Evolutionary conservation across 108 stramenopile species (phyloP), one percentile per base, ranked within the genome.

Genomic region (Epithemia pelagica): DNA sequence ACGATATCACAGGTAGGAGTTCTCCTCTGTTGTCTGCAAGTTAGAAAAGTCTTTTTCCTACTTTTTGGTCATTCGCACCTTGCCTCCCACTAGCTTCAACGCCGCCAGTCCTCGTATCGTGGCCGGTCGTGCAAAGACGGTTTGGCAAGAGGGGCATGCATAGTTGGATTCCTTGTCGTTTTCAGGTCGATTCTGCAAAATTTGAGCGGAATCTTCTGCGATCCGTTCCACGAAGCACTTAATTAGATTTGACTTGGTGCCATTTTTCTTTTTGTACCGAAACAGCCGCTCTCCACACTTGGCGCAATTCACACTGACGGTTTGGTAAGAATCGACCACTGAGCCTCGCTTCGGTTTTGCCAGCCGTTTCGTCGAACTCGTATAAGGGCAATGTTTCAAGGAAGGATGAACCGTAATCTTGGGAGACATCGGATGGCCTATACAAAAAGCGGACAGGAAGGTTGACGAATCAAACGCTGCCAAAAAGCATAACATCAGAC

Each of bases 251-350:
- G 75, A 74, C 54, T 88, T 88, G 23, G 79, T 82, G 0, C 87
- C 87, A 67, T 88, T 88, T 66, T 84, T 88, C 68, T 88, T 88
- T 52, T 88, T 88, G 72, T 88, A 88, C 8, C 87, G 79, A 73
- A 88, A 88, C 23, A 84, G 58, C 15, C 79, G 76, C 30, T 56
- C 31, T 21, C 65, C 29, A 59, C 87, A 88, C 55, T 75, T 73
- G 52, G n/a, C 58, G 67, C 87, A 88, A 69, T 83, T 82, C 57
- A 88, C 81, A 28, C 79, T 78, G 57, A 88, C 83, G 10, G 87
- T 88, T 71, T 80, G 83, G 66, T 83, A 88, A 19, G 73, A 65
- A 52, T 80, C 81, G 15, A 87, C 81, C 28, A 78, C 65, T 25
- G 22, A 69, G 21, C 83, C 83, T 54, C 71, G 62, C 61, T 83